These are phyloP conservation scores for Candida namnaoensis DNA, from an alignment of 805 yeast genomes.

Conservation along the genomic window DNA sequence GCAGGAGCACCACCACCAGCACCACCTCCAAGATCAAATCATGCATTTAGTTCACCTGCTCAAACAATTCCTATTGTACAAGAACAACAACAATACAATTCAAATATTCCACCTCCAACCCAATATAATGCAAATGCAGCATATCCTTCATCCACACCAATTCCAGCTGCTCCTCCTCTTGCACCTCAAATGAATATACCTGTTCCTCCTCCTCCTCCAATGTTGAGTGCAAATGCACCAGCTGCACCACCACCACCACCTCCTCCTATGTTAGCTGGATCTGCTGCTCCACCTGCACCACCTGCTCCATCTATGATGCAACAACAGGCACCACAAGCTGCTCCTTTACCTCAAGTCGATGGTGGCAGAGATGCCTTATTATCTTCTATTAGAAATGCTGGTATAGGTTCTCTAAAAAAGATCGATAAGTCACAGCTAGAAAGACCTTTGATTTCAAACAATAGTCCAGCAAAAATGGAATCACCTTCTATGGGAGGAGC, in stretches of 20 bases:
- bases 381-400: constrained; percentile 79
- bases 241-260: constrained; percentile 24
- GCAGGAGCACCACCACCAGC: constrained; percentile 6
- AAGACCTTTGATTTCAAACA: constrained; percentile 65
- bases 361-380: constrained; percentile 71
- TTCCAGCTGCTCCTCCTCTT: constrained; percentile 6
- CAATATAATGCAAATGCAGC: not conserved
- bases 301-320: constrained; percentile 16
- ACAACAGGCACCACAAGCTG: constrained; percentile 18
- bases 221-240: constrained; percentile 14
- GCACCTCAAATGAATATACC: constrained; percentile 8
- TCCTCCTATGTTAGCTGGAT: constrained; percentile 25
- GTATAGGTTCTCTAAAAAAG: constrained; percentile 58
- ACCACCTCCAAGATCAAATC: constrained; percentile 5
- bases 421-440: constrained; percentile 82
- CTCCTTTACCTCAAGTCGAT: constrained; percentile 28
- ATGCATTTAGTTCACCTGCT: not conserved
- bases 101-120: constrained; percentile 6
- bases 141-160: not conserved
- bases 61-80: not conserved
- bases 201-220: constrained; percentile 4
- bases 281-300: constrained; percentile 26
- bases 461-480: constrained; percentile 49
- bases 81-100: not conserved
- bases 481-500: constrained; percentile 30